Evolutionary conservation across 495 filamentous ascomycete genomes (phyloP).

Genomic region (Penicillium ochrochloron): DNA sequence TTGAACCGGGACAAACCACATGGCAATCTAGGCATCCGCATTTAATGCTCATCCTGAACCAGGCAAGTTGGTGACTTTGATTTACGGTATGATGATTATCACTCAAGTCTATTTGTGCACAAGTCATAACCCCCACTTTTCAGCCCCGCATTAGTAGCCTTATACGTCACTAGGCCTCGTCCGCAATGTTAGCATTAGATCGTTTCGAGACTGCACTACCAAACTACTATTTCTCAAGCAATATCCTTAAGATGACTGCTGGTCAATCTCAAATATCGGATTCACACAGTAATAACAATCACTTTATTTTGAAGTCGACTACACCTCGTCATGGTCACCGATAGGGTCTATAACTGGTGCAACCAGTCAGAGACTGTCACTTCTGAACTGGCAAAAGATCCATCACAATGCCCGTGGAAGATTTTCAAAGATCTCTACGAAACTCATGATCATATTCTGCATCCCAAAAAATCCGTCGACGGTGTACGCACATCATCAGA

Average conservation of each 20-base stretch:
- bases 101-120: not conserved
- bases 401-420: slow-evolving; percentile 53
- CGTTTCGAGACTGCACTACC: not conserved
- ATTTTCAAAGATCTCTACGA: slow-evolving; percentile 61
- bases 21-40: slow-evolving; percentile 1
- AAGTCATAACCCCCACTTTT: not conserved
- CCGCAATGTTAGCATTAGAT: not conserved
- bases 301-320: not conserved
- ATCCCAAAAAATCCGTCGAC: slow-evolving; percentile 7
- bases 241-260: not conserved
- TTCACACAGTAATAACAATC: slow-evolving; percentile 2
- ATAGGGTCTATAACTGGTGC: slow-evolving; percentile 56
- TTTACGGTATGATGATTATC: too few relatives aligned
- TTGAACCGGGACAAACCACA: not conserved
- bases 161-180: not conserved
- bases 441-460: slow-evolving; percentile 16
- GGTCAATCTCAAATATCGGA: not conserved
- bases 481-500: slow-evolving; percentile 15
- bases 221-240: not conserved
- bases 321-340: slow-evolving; percentile 28
- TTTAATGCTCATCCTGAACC: not conserved
- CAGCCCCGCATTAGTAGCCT: not conserved
- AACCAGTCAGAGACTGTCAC: slow-evolving; percentile 56
- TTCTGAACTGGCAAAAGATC: slow-evolving; percentile 58
- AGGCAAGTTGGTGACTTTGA: not conserved